phyloP scores from a whole-genome alignment of 345 rosid genomes.

The Rhodamnia rubescens region DNA sequence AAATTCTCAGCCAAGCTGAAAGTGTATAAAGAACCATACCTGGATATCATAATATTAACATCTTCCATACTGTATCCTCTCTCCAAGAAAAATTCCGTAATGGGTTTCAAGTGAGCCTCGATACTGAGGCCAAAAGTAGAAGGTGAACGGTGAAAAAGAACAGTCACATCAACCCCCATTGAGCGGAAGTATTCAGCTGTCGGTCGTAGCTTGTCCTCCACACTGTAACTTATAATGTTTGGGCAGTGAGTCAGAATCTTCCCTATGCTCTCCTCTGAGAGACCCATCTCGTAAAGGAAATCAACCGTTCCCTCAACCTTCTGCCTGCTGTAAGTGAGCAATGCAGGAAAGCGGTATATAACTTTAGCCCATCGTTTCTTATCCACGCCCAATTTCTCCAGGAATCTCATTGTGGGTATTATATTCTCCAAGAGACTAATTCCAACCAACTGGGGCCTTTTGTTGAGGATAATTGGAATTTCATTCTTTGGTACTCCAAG shows the following conservation, averaged over 20 bases:
- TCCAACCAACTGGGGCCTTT: conserved; percentile 85
- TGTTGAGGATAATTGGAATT: conserved; percentile 45
- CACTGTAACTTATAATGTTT: conserved; percentile 61
- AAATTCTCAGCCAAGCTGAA: conserved; percentile 69
- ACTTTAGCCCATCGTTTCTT: conserved; percentile 83
- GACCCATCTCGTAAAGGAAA: conserved; percentile 64
- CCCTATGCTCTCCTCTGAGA: conserved; percentile 50
- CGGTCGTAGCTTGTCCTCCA: conserved; percentile 73
- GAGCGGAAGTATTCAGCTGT: conserved; percentile 59
- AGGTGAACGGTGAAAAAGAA: conserved; percentile 64
- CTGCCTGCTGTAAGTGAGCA: conserved; percentile 73
- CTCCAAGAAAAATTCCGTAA: conserved; percentile 57
- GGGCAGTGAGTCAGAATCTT: conserved; percentile 70
- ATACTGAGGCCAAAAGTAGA: conserved; percentile 76
- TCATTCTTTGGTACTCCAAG: conserved; percentile 68
- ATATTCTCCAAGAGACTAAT: conserved; percentile 67
- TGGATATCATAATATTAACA: conserved; percentile 57
- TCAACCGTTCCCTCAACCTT: conserved; percentile 47
- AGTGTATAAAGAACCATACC: conserved; percentile 67
- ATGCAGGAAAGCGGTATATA: conserved; percentile 68
- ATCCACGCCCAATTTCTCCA: conserved; percentile 70
- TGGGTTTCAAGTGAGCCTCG: conserved; percentile 71
- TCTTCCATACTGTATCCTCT: conserved; percentile 55
- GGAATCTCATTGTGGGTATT: conserved; percentile 65
- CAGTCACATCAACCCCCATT: conserved; percentile 50